Evolutionary conservation across 176 grass and related monocot genomes (phyloP).

Genomic region (Neostapfia colusana): DNA sequence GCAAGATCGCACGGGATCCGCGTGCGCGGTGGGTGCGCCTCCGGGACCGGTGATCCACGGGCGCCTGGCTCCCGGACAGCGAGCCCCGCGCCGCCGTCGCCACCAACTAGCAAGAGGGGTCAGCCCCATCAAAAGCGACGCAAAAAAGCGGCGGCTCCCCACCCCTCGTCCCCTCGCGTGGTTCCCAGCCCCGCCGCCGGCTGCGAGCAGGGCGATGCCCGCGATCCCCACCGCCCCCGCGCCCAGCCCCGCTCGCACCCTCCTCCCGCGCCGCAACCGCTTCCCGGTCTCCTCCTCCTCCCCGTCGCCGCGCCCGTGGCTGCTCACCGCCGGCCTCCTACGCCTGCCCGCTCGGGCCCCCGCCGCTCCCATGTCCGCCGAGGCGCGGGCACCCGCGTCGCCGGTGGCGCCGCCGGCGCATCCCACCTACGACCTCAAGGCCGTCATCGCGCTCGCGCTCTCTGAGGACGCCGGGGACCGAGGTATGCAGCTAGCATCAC

Average conservation of each 20-base stretch:
- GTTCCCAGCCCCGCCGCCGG: background rate
- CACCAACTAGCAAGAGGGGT: background rate
- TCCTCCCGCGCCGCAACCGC: constrained; percentile 15
- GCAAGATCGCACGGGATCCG: too few species aligned
- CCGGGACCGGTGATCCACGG: too few species aligned
- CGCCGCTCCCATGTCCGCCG: constrained; percentile 26
- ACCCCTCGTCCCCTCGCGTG: background rate
- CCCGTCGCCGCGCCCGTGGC: background rate
- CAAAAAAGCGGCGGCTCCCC: background rate
- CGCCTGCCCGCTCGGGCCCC: constrained; percentile 26
- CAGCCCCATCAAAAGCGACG: background rate
- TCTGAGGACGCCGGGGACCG: constrained; percentile 91
- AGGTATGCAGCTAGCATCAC: constrained; percentile 41
- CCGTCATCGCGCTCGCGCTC: constrained; percentile 86
- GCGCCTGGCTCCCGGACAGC: too few species aligned
- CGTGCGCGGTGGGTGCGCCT: too few species aligned
- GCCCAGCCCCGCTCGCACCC: background rate
- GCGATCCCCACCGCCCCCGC: constrained; percentile 21
- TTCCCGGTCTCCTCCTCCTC: background rate
- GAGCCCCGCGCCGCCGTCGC: background rate
- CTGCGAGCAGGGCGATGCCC: constrained; percentile 30
- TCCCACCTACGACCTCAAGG: constrained; percentile 84
- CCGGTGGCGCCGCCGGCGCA: constrained; percentile 68
- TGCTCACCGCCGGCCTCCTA: background rate
- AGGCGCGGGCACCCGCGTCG: constrained; percentile 6